Evolutionary conservation across 192 early-diverging fungal genomes (phyloP).

Genomic region (Umbelopsis ramanniana): DNA sequence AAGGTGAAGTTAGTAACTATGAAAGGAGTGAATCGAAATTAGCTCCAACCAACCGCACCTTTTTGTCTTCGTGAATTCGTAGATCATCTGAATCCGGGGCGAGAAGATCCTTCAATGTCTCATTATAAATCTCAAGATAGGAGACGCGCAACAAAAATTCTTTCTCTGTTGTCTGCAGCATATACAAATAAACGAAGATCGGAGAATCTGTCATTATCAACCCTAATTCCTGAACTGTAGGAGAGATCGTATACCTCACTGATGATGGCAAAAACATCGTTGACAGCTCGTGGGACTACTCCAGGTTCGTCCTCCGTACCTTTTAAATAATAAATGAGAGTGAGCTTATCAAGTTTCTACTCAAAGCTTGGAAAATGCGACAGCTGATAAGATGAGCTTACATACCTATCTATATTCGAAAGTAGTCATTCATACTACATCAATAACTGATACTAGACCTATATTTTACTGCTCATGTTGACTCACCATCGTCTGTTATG

Average conservation of each 20-base stretch:
- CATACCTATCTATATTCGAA: constrained; percentile 1
- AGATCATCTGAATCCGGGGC: constrained; percentile 82
- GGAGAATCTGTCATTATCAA: not conserved
- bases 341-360: not conserved
- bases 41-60: constrained; percentile 30
- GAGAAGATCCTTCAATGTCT: constrained; percentile 88
- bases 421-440: too few relatives aligned
- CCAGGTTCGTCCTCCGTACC: constrained; percentile 74
- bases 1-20: not conserved
- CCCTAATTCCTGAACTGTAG: not conserved
- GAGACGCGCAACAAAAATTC: constrained; percentile 95
- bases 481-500: constrained; percentile 9
- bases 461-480: not conserved
- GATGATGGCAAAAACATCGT: constrained; percentile 81
- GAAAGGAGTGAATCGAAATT: not conserved
- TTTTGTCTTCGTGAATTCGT: constrained; percentile 80
- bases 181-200: constrained; percentile 11
- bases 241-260: constrained; percentile 44
- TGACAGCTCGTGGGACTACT: constrained; percentile 75
- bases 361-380: not conserved
- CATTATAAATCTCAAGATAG: constrained; percentile 99
- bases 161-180: constrained; percentile 56
- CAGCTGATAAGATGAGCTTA: not conserved
- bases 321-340: constrained; percentile 22
- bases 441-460: not conserved